Percentiles rank a stretch among this genome's conserved stretches.
These are phyloP conservation scores for Verbascum thapsus DNA, from an alignment of 257 asterid genomes.

Conservation along the genomic window DNA sequence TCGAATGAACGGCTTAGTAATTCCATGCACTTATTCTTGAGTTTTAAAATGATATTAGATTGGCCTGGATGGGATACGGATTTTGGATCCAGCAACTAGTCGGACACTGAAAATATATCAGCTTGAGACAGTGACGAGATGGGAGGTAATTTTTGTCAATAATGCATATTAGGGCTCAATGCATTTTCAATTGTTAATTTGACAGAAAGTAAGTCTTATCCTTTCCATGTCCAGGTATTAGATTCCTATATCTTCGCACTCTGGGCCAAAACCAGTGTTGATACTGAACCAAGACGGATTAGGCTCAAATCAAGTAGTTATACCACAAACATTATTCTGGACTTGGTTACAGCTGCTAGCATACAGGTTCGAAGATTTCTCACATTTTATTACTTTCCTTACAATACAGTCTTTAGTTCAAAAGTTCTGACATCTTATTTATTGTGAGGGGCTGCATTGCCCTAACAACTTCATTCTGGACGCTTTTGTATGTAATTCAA, in stretches of 20 bases:
- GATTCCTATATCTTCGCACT: constrained; percentile 83
- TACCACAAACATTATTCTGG: constrained; percentile 82
- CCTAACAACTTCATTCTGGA: constrained; percentile 4
- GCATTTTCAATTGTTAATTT: constrained; percentile 8
- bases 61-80: constrained; percentile 85
- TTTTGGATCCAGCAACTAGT: constrained; percentile 72
- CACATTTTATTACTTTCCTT: constrained; percentile 6
- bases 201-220: constrained; percentile 4
- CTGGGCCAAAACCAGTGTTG: constrained; percentile 79
- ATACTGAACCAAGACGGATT: constrained; percentile 64
- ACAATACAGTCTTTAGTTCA: background rate
- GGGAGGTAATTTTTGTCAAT: constrained; percentile 57
- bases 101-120: constrained; percentile 64
- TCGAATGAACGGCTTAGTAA: constrained; percentile 8
- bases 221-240: constrained; percentile 52
- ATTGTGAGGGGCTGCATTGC: background rate
- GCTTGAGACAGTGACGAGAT: constrained; percentile 65
- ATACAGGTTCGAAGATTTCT: constrained; percentile 60
- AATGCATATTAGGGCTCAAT: constrained; percentile 8
- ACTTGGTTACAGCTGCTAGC: constrained; percentile 83
- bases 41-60: constrained; percentile 45
- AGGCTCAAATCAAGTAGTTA: constrained; percentile 84
- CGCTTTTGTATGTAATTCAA: background rate
- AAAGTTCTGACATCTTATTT: constrained; percentile 6
- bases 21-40: background rate